Conservation (phyloP, 345 rosid genomes). For the Raphanus sativus region DNA sequence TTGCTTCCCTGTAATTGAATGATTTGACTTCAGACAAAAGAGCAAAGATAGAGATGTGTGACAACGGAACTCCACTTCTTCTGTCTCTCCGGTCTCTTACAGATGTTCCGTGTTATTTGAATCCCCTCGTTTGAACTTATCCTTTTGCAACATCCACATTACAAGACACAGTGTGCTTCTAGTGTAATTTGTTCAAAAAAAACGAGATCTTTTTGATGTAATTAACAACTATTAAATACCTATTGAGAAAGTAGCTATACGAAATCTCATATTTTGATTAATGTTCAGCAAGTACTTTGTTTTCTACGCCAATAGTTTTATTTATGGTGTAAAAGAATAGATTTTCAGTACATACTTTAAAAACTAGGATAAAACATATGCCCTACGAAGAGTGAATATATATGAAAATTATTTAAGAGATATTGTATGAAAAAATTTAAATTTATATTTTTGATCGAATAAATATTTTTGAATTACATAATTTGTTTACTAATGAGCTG, state of each 20-base stretch:
- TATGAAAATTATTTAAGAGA: too few species aligned
- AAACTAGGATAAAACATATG: too few species aligned
- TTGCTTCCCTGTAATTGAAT: background rate
- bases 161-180: background rate
- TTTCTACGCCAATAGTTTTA: background rate
- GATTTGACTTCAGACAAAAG: constrained; percentile 37
- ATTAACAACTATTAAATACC: background rate
- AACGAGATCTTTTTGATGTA: background rate
- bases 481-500: too few species aligned
- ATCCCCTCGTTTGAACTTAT: constrained; percentile 25
- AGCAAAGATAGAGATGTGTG: constrained; percentile 29
- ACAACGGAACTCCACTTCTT: constrained; percentile 24
- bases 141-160: constrained; percentile 11
- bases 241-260: background rate
- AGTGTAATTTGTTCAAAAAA: background rate
- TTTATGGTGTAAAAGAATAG: too few species aligned
- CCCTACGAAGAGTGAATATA: too few species aligned
- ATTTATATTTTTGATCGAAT: too few species aligned
- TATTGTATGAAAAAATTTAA: too few species aligned
- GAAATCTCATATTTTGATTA: background rate
- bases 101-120: constrained; percentile 23
- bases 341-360: too few species aligned
- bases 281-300: background rate
- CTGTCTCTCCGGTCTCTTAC: constrained; percentile 21
- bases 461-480: too few species aligned